These are phyloP conservation scores for Cynanchum wilfordii DNA, from an alignment of 257 asterid species.

Conservation along the genomic window DNA sequence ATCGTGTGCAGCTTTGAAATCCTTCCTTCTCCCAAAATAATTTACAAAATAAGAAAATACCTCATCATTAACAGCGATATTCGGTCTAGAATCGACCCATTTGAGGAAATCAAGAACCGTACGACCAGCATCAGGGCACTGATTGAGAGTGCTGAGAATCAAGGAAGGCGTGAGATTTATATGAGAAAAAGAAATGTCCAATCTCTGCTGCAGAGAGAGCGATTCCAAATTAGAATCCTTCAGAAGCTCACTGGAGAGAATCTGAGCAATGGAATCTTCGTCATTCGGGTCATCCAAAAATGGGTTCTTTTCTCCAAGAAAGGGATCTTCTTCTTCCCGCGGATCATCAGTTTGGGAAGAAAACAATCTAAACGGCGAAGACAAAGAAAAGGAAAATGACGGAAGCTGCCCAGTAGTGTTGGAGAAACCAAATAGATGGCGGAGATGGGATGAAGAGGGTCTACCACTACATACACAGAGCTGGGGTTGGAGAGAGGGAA, in stretches of 20 bases:
- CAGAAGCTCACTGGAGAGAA: conserved; percentile 52
- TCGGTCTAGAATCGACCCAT: conserved; percentile 63
- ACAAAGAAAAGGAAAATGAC: conserved; percentile 10
- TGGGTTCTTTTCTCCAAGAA: conserved; percentile 1
- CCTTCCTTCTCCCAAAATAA: conserved; percentile 87
- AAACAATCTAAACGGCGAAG: conserved; percentile 30
- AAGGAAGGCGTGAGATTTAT: conserved; percentile 37
- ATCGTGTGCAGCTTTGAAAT: conserved; percentile 78
- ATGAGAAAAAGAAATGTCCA: conserved; percentile 82
- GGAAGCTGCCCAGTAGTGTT: conserved; percentile 1
- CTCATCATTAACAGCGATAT: conserved; percentile 49
- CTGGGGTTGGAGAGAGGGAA: conserved; percentile 18
- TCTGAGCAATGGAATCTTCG: conserved; percentile 26
- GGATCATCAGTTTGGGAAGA: conserved; percentile 28
- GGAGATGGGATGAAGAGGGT: conserved; percentile 19
- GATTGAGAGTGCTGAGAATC: conserved; percentile 47
- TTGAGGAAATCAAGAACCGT: conserved; percentile 57
- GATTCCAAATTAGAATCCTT: conserved; percentile 54
- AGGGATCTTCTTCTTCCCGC: conserved; percentile 12
- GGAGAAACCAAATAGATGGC: conserved; percentile 12
- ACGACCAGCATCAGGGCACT: conserved; percentile 74
- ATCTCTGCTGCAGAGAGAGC: conserved; percentile 55
- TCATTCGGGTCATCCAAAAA: conserved; percentile 8
- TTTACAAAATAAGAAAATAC: conserved; percentile 48
- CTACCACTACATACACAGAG: conserved; percentile 1